Conservation (phyloP, 2,329 filamentous ascomycete genomes). For the Alternaria conjuncta region DNA sequence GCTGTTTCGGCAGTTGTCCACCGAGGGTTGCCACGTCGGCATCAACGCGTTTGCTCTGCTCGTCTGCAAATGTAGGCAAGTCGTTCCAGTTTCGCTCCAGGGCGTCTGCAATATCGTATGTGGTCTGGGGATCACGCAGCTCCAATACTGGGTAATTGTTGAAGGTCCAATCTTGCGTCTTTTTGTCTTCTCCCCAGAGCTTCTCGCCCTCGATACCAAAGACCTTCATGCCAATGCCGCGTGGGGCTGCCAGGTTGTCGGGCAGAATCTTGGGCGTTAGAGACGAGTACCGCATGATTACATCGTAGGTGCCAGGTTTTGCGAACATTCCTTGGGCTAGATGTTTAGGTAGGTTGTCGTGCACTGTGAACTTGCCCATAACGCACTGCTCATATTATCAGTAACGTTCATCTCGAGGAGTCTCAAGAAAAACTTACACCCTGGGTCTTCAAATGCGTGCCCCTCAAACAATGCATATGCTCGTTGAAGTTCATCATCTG, state of each 20-base stretch:
- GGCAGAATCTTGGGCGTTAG: slow-evolving; percentile 35
- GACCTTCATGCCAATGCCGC: slow-evolving; percentile 58
- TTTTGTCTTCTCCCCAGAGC: slow-evolving; percentile 36
- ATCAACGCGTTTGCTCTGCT: slow-evolving; percentile 53
- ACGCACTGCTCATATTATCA: slow-evolving; percentile 33
- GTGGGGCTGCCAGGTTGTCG: slow-evolving; percentile 50
- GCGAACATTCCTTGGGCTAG: slow-evolving; percentile 46
- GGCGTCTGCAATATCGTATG: slow-evolving; percentile 49
- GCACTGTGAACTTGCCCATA: slow-evolving; percentile 55
- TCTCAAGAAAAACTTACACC: slow-evolving; percentile 37
- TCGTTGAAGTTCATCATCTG: slow-evolving; percentile 55
- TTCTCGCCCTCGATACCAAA: slow-evolving; percentile 55
- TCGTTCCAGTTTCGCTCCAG: slow-evolving; percentile 37
- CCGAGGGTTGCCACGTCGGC: slow-evolving; percentile 35
- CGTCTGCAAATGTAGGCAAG: slow-evolving; percentile 34
- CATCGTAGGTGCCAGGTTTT: slow-evolving; percentile 31
- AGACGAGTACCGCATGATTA: slow-evolving; percentile 38
- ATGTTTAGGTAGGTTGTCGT: slow-evolving; percentile 51
- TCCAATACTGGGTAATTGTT: slow-evolving; percentile 58
- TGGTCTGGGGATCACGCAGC: slow-evolving; percentile 54
- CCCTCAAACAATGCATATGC: slow-evolving; percentile 39
- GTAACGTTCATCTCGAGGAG: background rate
- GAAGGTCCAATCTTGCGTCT: slow-evolving; percentile 57
- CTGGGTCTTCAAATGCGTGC: slow-evolving; percentile 57
- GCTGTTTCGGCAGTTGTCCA: slow-evolving; percentile 29